Evolutionary conservation across 345 rosid species (phyloP), one percentile per base, ranked within the genome.

Genomic region (Hypericum androsaemum): DNA sequence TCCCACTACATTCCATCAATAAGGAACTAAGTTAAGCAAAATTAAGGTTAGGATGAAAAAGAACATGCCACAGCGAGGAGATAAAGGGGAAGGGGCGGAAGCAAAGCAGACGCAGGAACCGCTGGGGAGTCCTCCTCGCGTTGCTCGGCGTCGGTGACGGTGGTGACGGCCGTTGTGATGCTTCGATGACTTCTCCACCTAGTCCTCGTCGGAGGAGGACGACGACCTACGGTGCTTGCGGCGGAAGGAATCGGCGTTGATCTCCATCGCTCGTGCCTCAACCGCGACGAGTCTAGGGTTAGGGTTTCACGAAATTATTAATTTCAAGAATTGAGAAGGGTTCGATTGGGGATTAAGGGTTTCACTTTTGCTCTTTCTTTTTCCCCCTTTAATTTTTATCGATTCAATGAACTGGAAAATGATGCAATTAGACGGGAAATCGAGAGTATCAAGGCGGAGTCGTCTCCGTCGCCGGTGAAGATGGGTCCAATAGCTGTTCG

Each of bases 111-210:
- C 2, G 32, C 32, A 4, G 32, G 32, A 22, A 22, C 32, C 32
- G 4, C 1, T 22, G 32, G 4, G 32, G 32, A 22, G 32, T 72
- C 79, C 10, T 70, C 76, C 14, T 43, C 74, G 4, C 46, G 60
- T 13, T 46, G 53, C 47, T 60, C 67, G 12, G 51, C 35, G 17
- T 83, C 84, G 86, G 59, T 76, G 85, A 47, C 69, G 88, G 53
- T 64, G 79, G 14, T 69, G 88, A 37, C 75, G 97, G 54, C 89
- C 88, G 59, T 94, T 88, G 64, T 74, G 90, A 11, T 85, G 89
- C 58, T 86, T 83, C 7, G 83, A 69, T n/a, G 86, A 76, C 75
- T 81, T 82, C 7, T 71, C 83, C 7, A 62, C 66, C 35, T 74
- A 85, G 37, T 76, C 84, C 6, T 77, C 83, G 16, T 61, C 78